Evolutionary conservation across 805 yeast species (phyloP), one percentile per base, ranked within the genome.

Genomic region (Suhomyces pyralidae): DNA sequence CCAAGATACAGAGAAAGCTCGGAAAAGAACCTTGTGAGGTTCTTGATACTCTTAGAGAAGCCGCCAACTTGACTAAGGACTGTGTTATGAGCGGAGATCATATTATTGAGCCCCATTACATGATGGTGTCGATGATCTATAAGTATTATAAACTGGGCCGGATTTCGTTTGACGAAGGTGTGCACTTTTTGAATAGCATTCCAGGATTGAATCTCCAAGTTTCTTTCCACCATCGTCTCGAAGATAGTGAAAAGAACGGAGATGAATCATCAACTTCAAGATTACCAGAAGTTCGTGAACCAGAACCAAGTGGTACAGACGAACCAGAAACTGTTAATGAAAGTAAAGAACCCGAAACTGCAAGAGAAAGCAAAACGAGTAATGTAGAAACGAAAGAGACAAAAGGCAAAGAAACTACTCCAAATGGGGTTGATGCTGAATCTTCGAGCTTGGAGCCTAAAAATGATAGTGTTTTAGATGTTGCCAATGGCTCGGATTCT

Each of bases 91-190:
- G 74, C 47, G 69, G 73, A 3, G 94, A 87, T 40, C 78, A 80
- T 1, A 72, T 85, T 2, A 69, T 92, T 44, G 97, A 92, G 60
- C 93, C 97, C 0, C 91, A 87, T 62, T 91, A 90, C 61, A 74
- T 76, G 44, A 65, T 86, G 3, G 77, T 88, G 42, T 77, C 89
- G 0, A 55, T 80, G 32, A 61, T 81, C 5, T 84, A 79, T 69
- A 91, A 91, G 63, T 77, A 77, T 47, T 81, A 78, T 8, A 72
- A 70, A 36, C 19, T 34, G 0, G 78, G 67, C 0, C 50, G 63
- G 15, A 19, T 88, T 0, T 46, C 65, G 1, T 55, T 72, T 0
- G 59, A 55, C 0, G 65, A 63, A 1, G 90, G 82, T 0, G 14
- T 80, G 10, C 55, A 58, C 1, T 68, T 59, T 51, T 55, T 89